Evolutionary conservation across 108 stramenopile genomes (phyloP).

Genomic region (Skeletonema grethae): DNA sequence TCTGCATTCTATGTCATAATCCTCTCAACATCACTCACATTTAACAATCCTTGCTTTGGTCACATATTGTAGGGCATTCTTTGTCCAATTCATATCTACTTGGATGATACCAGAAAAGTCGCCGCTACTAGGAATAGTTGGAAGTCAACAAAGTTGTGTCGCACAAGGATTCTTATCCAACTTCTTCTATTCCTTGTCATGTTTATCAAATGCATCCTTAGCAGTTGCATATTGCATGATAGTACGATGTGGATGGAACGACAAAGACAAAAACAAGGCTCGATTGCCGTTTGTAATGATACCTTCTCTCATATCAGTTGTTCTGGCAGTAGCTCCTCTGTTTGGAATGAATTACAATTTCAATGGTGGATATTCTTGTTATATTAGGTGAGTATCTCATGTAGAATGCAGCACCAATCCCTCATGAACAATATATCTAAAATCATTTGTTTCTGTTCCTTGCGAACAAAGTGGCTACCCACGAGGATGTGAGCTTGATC

Average conservation of each 20-base stretch:
- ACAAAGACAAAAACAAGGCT: slow-evolving; percentile 8
- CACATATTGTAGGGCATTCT: slow-evolving; percentile 13
- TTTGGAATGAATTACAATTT: slow-evolving; percentile 24
- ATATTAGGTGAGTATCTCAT: slow-evolving; percentile 2
- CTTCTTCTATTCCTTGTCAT: slow-evolving; percentile 21
- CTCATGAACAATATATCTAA: background rate
- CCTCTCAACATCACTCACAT: background rate
- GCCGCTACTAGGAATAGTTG: slow-evolving; percentile 1
- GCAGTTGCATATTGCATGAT: slow-evolving; percentile 27
- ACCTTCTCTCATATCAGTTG: slow-evolving; percentile 9
- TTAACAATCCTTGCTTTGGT: background rate
- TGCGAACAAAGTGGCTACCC: background rate
- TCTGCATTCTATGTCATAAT: no score
- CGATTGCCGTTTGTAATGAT: slow-evolving; percentile 16
- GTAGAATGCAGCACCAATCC: background rate
- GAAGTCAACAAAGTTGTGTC: slow-evolving; percentile 13
- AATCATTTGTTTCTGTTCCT: background rate
- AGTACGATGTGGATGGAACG: slow-evolving; percentile 16
- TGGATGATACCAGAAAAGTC: slow-evolving; percentile 20
- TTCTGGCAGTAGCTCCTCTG: slow-evolving; percentile 9
- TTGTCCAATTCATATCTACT: slow-evolving; percentile 27
- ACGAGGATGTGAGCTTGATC: slow-evolving; percentile 5
- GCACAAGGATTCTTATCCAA: slow-evolving; percentile 18
- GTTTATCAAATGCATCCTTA: slow-evolving; percentile 19
- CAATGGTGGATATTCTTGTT: slow-evolving; percentile 28